phyloP scores from a whole-genome alignment of 495 filamentous ascomycete species.

The Penicillium crystallinum region DNA sequence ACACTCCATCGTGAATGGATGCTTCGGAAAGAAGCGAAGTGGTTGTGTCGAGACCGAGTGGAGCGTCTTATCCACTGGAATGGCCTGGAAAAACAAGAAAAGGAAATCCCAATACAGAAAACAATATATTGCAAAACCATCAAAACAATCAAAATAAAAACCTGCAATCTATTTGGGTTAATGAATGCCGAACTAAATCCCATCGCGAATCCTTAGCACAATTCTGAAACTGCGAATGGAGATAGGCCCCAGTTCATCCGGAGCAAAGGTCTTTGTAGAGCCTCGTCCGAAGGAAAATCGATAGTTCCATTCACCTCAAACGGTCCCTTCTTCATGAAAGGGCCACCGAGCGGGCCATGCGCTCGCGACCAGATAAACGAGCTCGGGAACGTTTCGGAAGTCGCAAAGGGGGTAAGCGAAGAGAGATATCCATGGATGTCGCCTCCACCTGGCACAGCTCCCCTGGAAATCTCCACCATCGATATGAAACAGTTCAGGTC shows the following conservation, averaged over 20 bases:
- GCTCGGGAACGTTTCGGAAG: not conserved
- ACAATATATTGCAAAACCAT: not conserved
- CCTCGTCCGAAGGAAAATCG: constrained; percentile 1
- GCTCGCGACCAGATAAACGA: not conserved
- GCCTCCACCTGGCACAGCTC: not conserved
- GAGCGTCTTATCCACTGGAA: constrained; percentile 4
- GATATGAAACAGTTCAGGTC: constrained; percentile 27
- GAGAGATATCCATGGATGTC: constrained; percentile 1
- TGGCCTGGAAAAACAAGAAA: not conserved
- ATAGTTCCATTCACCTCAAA: not conserved
- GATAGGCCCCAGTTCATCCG: not conserved
- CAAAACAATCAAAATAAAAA: not conserved
- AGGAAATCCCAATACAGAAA: not conserved
- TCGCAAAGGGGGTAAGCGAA: not conserved
- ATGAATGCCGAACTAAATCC: not conserved
- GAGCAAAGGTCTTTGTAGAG: constrained; percentile 5
- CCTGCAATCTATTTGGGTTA: not conserved
- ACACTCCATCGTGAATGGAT: constrained; percentile 11
- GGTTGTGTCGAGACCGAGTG: constrained; percentile 3
- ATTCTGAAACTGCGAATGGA: not conserved
- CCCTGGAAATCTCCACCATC: constrained; percentile 12
- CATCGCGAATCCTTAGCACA: constrained; percentile 5
- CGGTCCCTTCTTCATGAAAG: constrained; percentile 10
- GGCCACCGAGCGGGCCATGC: constrained; percentile 23
- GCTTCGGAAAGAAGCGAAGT: constrained; percentile 7